Conservation (phyloP, 257 asterid genomes). For the Ocimum tenuiflorum region DNA sequence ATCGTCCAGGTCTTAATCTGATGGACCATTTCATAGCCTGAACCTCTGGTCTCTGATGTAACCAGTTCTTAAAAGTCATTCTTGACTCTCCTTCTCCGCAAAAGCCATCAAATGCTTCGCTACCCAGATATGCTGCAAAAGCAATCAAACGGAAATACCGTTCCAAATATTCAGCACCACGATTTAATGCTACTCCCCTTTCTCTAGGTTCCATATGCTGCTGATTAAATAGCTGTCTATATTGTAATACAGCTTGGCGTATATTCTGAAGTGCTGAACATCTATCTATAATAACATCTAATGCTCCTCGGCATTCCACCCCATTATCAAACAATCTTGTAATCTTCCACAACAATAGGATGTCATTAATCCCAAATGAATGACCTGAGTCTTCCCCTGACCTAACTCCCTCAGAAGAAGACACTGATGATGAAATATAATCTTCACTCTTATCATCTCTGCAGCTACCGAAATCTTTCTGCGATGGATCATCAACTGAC, state of each 20-base stretch:
- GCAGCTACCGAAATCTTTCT: conserved; percentile 33
- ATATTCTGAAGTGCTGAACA: conserved; percentile 94
- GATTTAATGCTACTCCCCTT: conserved; percentile 89
- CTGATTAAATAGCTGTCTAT: conserved; percentile 79
- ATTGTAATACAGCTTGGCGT: conserved; percentile 95
- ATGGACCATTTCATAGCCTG: conserved; percentile 99
- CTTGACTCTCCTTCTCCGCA: conserved; percentile 72
- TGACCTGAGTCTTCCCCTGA: conserved; percentile 41
- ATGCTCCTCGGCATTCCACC: conserved; percentile 91
- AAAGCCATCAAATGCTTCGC: conserved; percentile 94
- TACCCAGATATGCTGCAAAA: conserved; percentile 96
- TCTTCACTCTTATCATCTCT: conserved; percentile 55
- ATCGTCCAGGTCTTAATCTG: conserved; percentile 88
- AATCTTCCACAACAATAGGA: conserved; percentile 77
- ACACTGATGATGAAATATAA: conserved; percentile 29
- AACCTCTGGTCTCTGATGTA: conserved; percentile 87
- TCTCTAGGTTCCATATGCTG: conserved; percentile 95
- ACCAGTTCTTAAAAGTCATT: conserved; percentile 86
- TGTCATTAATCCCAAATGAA: conserved; percentile 92
- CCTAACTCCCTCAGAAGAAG: conserved; percentile 35
- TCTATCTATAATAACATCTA: conserved; percentile 84
- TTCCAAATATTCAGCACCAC: conserved; percentile 98
- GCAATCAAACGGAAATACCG: conserved; percentile 95
- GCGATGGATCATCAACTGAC: conserved; percentile 43
- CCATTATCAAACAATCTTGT: conserved; percentile 96